Evolutionary conservation across 768 basidiomycete genomes (phyloP).

Genomic region (Leccinum aurantiacum): DNA sequence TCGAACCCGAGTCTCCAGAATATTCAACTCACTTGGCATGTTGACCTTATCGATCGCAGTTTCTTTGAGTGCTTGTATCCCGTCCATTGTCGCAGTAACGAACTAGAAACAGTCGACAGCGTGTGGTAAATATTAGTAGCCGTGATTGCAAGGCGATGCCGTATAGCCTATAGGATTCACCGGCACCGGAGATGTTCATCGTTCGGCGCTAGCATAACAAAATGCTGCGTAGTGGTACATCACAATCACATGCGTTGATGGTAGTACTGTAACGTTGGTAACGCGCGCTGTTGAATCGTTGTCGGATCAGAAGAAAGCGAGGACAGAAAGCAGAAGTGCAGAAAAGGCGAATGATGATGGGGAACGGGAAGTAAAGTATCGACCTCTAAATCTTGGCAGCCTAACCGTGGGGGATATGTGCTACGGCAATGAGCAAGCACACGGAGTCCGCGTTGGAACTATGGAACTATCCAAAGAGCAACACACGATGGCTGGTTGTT

Average conservation of each 20-base stretch:
- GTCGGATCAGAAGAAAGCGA: not conserved
- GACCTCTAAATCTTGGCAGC: not conserved
- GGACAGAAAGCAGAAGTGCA: not conserved
- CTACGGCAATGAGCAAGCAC: not conserved
- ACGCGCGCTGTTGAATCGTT: not conserved
- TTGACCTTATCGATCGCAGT: constrained; percentile 34
- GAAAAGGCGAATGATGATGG: not conserved
- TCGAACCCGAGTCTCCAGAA: not conserved
- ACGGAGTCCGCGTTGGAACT: not conserved
- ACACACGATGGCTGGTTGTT: not conserved
- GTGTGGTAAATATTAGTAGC: not conserved
- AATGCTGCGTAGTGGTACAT: too few relatives aligned
- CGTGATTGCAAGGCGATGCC: not conserved
- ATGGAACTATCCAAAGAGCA: not conserved
- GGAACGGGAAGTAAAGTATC: not conserved
- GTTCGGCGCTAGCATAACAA: too few relatives aligned
- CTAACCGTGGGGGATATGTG: too few relatives aligned
- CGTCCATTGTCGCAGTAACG: constrained; percentile 33
- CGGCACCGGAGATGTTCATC: not conserved
- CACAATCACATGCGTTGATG: not conserved
- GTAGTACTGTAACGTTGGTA: not conserved
- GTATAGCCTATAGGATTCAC: not conserved
- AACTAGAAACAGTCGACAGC: not conserved
- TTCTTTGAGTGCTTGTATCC: constrained; percentile 31
- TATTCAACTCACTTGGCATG: constrained; percentile 34